Evolutionary conservation across 1,284 basidiomycete species (phyloP).

Genomic region (Cutaneotrichosporon curvatum): DNA sequence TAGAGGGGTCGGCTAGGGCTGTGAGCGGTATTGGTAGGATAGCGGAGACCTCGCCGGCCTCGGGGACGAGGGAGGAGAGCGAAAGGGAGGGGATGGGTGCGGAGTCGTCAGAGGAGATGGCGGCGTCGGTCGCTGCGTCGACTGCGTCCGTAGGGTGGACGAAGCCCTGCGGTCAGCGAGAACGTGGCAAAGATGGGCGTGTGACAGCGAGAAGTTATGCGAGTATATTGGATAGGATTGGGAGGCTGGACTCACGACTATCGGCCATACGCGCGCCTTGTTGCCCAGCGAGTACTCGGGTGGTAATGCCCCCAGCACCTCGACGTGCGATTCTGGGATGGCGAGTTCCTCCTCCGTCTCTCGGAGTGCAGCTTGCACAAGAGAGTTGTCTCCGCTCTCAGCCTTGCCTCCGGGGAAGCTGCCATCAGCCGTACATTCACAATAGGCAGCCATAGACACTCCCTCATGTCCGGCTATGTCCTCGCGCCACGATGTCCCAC

Average conservation of each 20-base stretch:
- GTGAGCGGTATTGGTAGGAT: conserved; percentile 34
- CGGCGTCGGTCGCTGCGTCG: conserved; percentile 4
- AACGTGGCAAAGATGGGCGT: neutral
- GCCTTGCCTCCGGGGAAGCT: conserved; percentile 39
- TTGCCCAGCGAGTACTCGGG: conserved; percentile 41
- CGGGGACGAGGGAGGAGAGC: conserved; percentile 19
- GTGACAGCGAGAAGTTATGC: neutral
- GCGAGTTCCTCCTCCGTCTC: conserved; percentile 39
- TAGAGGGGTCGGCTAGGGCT: conserved; percentile 13
- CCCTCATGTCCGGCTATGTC: neutral
- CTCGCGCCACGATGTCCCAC: conserved; percentile 11
- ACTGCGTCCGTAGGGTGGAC: conserved; percentile 16
- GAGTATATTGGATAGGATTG: no score
- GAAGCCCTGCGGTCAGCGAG: conserved; percentile 25
- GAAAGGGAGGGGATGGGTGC: conserved; percentile 23
- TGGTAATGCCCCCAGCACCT: conserved; percentile 32
- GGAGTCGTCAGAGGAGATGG: neutral
- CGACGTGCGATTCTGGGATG: conserved; percentile 24
- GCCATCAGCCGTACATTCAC: neutral
- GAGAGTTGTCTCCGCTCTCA: conserved; percentile 22
- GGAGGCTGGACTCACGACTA: conserved; percentile 26
- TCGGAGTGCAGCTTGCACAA: conserved; percentile 32
- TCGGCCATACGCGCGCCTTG: conserved; percentile 37
- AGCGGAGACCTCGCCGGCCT: conserved; percentile 31
- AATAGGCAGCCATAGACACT: neutral